Percentiles rank a stretch among this genome's conserved stretches.
Conservation (phyloP, 2,329 filamentous ascomycete genomes). For the Botrytis fragariae region DNA sequence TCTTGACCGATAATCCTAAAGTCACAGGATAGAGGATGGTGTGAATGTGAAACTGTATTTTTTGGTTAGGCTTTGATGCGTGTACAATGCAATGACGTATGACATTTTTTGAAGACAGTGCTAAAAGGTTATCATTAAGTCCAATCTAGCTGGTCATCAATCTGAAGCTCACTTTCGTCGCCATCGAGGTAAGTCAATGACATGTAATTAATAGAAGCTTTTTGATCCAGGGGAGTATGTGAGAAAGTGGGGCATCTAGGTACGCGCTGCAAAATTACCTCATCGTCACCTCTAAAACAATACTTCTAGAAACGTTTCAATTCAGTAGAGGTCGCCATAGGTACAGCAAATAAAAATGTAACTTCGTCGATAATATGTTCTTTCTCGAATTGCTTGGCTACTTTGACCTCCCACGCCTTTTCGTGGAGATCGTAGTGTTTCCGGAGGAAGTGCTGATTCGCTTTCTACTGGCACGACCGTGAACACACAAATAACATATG, state of each 20-base stretch:
- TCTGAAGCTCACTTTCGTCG: background rate
- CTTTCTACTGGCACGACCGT: no score
- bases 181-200: background rate
- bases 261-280: background rate
- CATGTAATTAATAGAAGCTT: background rate
- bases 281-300: background rate
- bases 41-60: background rate
- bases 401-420: background rate
- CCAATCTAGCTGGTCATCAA: background rate
- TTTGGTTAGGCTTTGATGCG: background rate
- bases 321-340: background rate
- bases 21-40: background rate
- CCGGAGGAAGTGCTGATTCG: no score
- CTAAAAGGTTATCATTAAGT: background rate
- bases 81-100: background rate
- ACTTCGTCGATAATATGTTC: background rate
- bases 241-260: background rate
- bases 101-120: no score
- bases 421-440: no score
- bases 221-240: background rate
- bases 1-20: background rate
- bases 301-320: background rate
- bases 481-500: no score
- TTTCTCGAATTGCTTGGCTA: background rate
- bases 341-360: no score